Evolutionary conservation across 768 basidiomycete species (phyloP), one percentile per base, ranked within the genome.

Genomic region (Pleurotus pulmonarius): DNA sequence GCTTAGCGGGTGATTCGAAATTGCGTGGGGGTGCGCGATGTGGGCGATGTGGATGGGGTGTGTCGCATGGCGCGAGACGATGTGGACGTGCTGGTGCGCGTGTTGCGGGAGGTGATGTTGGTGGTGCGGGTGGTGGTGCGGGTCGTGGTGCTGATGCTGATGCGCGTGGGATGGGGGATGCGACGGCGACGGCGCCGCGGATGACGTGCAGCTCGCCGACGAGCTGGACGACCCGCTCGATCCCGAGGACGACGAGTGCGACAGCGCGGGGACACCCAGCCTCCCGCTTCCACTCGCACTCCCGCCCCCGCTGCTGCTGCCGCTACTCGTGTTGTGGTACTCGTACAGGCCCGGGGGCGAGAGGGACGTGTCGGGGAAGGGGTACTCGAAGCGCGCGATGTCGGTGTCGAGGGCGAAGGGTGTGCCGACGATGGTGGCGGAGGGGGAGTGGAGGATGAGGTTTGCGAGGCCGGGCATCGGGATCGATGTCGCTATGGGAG

Each of bases 371-470:
- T 64, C 61, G 15, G 67, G 65, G 58, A 73, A 71, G 6, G 73
- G 71, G 57, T 70, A 71, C 45, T 72, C 67, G 60, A 68, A 73
- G 13, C 62, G 68, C 11, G 66, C 46, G 3, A 64, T 61, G 29
- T 65, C 62, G 3, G 65, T 61, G 29, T 65, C 62, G 1, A 65
- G 67, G 24, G 68, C 64, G 48, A 72, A 73, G 16, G 72, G 72
- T 1, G 72, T 72, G 20, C 71, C 71, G 18, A 73, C 43, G 44
- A 72, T 70, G 11, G 65, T 55, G 0, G 66, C 59, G 12, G 67
- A 64, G 7, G 69, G 68, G 1, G 70, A 69, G 56, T 69, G 68
- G 7, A 67, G 46, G 15, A 6, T 56, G 9, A 59, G n/a, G 25
- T 46, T 34, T 0, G 54, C 2, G 46, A 48, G 16, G 26, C 34